Base-by-base conservation (phyloP, 1,284 basidiomycete genomes). In the Meripilus lineatus region DNA sequence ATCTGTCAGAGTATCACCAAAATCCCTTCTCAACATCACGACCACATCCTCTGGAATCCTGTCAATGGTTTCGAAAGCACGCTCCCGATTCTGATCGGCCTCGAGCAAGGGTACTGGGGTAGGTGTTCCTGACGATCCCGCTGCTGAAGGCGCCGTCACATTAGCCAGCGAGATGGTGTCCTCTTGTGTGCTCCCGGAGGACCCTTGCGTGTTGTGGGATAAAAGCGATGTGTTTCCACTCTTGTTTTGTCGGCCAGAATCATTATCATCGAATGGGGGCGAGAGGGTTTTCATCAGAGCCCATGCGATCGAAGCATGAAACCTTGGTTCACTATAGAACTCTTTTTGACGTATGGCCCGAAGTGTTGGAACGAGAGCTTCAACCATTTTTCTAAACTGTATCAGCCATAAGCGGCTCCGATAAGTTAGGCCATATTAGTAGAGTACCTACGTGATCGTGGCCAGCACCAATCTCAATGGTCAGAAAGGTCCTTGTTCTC, bases 241-340 rank as follows among this genome's bases (percentile, higher is more conserved):
- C 34, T n/a, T 8, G 34, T 10, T 8, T 10, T 11, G 17, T 10
- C 17, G 10, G 10, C 17, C 17, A 20, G 8, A 11, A 15, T 10
- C 23, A 33, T n/a, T n/a, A n/a, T n/a, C n/a, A n/a, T n/a, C n/a
- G n/a, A n/a, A 7, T 14, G 37, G 22, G 11, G 38, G 15, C 15
- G 38, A 25, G 5, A 15, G 14, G 14, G 40, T 32, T 22, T n/a
- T 26, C 39, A 46, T 32, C 23, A 89, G 68, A 8, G 81, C 79
- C 89, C 90, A 92, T 7, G 77, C 88, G 42, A 93, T 75, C 1
- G 89, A 91, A 10, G 80, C 75, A 56, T 93, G 90, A 56, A 90
- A 92, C 24, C 79, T 75, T 14, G 90, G 86, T 32, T 75, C 66
- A 18, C 66, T 55, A 58, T 93, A 92, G 62, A 84, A 92, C 43